Evolutionary conservation across 1,284 basidiomycete genomes (phyloP), one percentile per base, ranked within the genome.

Genomic region (Tilletia walkeri): DNA sequence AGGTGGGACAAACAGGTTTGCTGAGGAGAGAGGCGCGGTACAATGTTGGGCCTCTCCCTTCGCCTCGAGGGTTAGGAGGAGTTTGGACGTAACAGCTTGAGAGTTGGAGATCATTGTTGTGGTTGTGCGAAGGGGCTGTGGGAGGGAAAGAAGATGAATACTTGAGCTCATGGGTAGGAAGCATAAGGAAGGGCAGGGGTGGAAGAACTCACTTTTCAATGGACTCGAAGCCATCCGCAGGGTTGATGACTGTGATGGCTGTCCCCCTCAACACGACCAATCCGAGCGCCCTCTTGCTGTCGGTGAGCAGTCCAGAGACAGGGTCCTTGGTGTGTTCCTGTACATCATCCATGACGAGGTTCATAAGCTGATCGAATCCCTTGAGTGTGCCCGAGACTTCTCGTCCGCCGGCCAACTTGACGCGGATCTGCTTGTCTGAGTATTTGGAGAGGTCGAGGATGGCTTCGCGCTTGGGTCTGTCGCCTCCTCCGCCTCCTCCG

Each of bases 361-460:
- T 99, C 78, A 99, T 89, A 56, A 99, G 87, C 81, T 98, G 95
- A 85, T 99, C 96, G 82, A 90, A 98, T 14, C 95, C 95, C 85
- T 99, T 99, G 75, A 99, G 86, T 14, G 91, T 88, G 10, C 95
- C 95, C 18, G 90, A 91, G 61, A 98, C 96, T 88, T 98, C 93
- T 39, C 95, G 87, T 36, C 95, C 95, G 63, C 95, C 95, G 36
- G 93, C 93, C 82, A 99, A 98, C 85, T 97, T 98, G 82, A 99
- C 94, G 69, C 93, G 87, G 82, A 99, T 92, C 75, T 89, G 88
- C 85, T 95, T 90, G 85, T 97, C 93, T 66, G 92, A 90, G 81
- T 96, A 98, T 84, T 95, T 95, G 70, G 92, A 89, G 53, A 99
- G 89, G 85, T 98, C 95, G 39, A 99, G 89, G 84, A 99, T 98